phyloP scores from a whole-genome alignment of 1,139 yeast genomes.

The Yamadazyma mexicana region DNA sequence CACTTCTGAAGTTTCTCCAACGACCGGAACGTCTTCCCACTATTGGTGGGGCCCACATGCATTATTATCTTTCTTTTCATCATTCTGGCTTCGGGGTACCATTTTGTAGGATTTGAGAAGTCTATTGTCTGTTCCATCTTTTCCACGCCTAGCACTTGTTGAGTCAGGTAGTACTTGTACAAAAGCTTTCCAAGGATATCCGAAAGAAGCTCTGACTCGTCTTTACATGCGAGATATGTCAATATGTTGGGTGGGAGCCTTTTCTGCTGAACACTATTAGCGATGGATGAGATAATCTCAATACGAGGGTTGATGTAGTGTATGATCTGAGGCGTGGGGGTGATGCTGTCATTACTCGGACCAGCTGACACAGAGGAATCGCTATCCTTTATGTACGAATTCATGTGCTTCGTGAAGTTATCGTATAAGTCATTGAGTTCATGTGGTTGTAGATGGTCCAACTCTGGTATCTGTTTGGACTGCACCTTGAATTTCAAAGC shows the following conservation, averaged over 20 bases:
- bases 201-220: slow-evolving; percentile 20
- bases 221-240: slow-evolving; percentile 15
- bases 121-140: slow-evolving; percentile 34
- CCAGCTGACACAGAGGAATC: background rate
- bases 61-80: slow-evolving; percentile 75
- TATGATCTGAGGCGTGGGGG: slow-evolving; percentile 2
- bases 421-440: background rate
- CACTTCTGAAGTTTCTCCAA: slow-evolving; percentile 66
- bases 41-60: slow-evolving; percentile 97
- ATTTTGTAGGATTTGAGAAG: slow-evolving; percentile 71
- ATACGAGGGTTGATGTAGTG: slow-evolving; percentile 35
- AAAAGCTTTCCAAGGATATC: slow-evolving; percentile 24
- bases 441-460: background rate
- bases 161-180: slow-evolving; percentile 17
- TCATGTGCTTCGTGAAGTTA: background rate
- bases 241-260: slow-evolving; percentile 22
- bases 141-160: slow-evolving; percentile 17
- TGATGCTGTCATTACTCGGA: background rate
- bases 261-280: slow-evolving; percentile 20
- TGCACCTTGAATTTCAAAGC: background rate
- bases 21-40: slow-evolving; percentile 93
- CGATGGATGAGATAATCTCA: slow-evolving; percentile 19
- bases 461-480: background rate
- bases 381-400: background rate
- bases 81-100: slow-evolving; percentile 87